Conservation (phyloP, 140 eudicot genomes). For the Ambrosia hybrid region DNA sequence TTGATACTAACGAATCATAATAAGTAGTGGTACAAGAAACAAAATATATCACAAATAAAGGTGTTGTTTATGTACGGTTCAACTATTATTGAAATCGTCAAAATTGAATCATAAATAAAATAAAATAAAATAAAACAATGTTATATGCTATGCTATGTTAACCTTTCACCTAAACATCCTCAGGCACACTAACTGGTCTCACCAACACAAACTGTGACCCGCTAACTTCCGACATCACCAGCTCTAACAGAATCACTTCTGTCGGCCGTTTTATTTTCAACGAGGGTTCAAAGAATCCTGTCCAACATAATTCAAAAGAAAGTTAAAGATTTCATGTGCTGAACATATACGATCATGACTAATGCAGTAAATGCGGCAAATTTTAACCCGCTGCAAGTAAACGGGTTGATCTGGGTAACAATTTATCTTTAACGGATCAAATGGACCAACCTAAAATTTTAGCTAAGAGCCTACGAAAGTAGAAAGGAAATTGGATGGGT, state of each 20-base stretch:
- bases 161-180: conserved; percentile 13
- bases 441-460: background rate
- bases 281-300: conserved; percentile 77
- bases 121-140: conserved; percentile 24
- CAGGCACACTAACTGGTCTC: conserved; percentile 46
- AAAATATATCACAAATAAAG: background rate
- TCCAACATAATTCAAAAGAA: conserved; percentile 6
- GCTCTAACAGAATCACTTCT: conserved; percentile 64
- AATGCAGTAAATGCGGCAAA: too few relatives aligned
- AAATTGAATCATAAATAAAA: conserved; percentile 9
- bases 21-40: background rate
- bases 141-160: conserved; percentile 5
- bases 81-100: background rate
- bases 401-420: conserved; percentile 5
- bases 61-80: background rate
- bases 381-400: background rate
- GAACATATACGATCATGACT: conserved; percentile 1
- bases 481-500: background rate
- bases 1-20: background rate
- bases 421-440: background rate
- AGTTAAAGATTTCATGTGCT: background rate
- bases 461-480: background rate
- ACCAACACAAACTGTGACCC: conserved; percentile 65
- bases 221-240: conserved; percentile 64
- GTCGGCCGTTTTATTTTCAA: conserved; percentile 50